Base-by-base conservation (phyloP, 2,329 filamentous ascomycete species). In the Colletotrichum echinochloae region DNA sequence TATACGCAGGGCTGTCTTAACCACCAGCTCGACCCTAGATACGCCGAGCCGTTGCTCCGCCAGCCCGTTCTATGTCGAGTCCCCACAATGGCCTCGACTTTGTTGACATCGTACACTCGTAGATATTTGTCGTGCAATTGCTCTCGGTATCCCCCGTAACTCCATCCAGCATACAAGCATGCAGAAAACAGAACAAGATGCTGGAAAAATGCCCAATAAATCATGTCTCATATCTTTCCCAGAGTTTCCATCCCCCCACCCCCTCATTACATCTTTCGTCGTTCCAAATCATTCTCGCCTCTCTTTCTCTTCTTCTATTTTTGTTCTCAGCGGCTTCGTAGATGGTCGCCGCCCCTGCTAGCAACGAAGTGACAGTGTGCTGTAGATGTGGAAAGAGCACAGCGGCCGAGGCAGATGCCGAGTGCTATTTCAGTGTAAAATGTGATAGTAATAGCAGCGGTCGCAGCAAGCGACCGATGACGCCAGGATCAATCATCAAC, bases 401-500 rank as follows among this genome's bases (percentile, higher is more conserved):
- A 39, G n/a, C n/a, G 54, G 33, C 12, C 35, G 11, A 20, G 28
- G 33, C 5, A 18, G 9, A 51, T 20, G 14, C n/a, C 33, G 44
- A 44, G 44, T 51, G 46, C 18, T 39, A 28, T 51, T 18, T 61
- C 9, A 11, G 59, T 61, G 59, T 39, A 51, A 51, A 39, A 39
- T 30, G 30, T 18, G 46, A 26, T 51, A n/a, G 9, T 60, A 28
- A 14, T n/a, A 35, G 28, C 28, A n/a, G 30, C 8, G 33, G 6
- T 20, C 7, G 41, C 41, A 41, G 28, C 5, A 33, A 60, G 55
- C 33, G 44, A 41, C 28, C 18, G 14, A 12, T 7, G 23, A 23
- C 18, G 33, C n/a, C 33, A 20, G 28, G 48, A 65, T 72, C 60
- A 68, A 37, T 76, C 75, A 20, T 78, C 78, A 20, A 73, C 74